Base-by-base conservation (phyloP, 163 green algal species). In the Scenedesmus sp. region DNA sequence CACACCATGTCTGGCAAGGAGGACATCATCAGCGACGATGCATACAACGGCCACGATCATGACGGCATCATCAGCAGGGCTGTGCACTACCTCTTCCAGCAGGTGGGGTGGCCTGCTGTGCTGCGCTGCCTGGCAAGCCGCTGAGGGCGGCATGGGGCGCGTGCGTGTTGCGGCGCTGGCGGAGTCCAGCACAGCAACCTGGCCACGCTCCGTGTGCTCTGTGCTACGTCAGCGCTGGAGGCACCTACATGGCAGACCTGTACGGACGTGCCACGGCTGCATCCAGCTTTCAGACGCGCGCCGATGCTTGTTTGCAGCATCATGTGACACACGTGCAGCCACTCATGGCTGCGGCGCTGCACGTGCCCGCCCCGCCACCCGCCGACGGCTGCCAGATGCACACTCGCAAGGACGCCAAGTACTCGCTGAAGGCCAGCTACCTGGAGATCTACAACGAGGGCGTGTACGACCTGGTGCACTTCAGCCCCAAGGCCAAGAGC, bases 391-490 rank as follows among this genome's bases (percentile, higher is more conserved):
- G 40, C 35, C 87, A 93, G 91, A 80, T 89, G 16, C 83, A 91
- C 83, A 91, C 90, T 1, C 83, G 80, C 18, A 86, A 89, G 65
- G 91, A 93, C 65, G 86, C 85, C 56, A 91, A 92, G 81, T 95
- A 85, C 89, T 85, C 33, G 56, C 70, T 95, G 43, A 89, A 87
- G 24, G 94, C 94, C 22, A 96, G 92, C n/a, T 98, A 98, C 90
- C 93, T 97, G 44, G 97, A 99, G 91, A 98, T 99, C 44, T 99
- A 99, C 94, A 98, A 98, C 83, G 97, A 99, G 92, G 92, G 85
- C 22, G 92, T 98, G 83, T 98, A 97, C 88, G 97, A 98, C 93
- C 93, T 99, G 91, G 87, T 94, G 26, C 92, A 95, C 89, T 89
- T 94, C 22, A 92, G 83, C 84, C n/a, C 18, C 1, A 91, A 94